Evolutionary conservation across 2,329 filamentous ascomycete species (phyloP).

Genomic region (Aspergillus spinulosporus): DNA sequence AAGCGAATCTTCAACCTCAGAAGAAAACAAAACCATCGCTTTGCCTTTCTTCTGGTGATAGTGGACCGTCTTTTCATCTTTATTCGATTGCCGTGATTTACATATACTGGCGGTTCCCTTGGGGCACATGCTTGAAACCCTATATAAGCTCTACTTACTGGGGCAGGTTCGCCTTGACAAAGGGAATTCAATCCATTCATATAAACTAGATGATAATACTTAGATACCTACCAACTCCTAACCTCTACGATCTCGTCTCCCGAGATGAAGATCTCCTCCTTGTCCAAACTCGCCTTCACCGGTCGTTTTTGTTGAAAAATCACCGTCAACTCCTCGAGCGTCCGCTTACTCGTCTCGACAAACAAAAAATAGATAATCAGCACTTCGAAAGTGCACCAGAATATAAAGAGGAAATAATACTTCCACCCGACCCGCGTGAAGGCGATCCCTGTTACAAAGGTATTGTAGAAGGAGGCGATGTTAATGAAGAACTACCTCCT

Average conservation of each 20-base stretch:
- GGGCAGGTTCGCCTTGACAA: too few relatives aligned
- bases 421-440: conserved; percentile 55
- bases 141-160: too few relatives aligned
- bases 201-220: too few relatives aligned
- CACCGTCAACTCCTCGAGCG: conserved; percentile 56
- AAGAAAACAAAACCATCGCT: too few relatives aligned
- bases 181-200: too few relatives aligned
- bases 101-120: too few relatives aligned
- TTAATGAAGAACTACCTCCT: conserved; percentile 43
- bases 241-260: conserved; percentile 14
- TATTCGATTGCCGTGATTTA: too few relatives aligned
- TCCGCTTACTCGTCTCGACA: conserved; percentile 54
- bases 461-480: conserved; percentile 52
- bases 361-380: conserved; percentile 51
- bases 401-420: conserved; percentile 55
- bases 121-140: too few relatives aligned
- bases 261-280: conserved; percentile 20
- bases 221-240: not conserved
- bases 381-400: conserved; percentile 35
- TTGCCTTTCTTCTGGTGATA: too few relatives aligned
- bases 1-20: too few relatives aligned
- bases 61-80: too few relatives aligned
- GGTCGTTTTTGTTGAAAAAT: conserved; percentile 42
- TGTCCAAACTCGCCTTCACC: conserved; percentile 46
- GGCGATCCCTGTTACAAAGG: conserved; percentile 48